Evolutionary conservation across 495 filamentous ascomycete genomes (phyloP).

Genomic region (Xylaria cubensis): DNA sequence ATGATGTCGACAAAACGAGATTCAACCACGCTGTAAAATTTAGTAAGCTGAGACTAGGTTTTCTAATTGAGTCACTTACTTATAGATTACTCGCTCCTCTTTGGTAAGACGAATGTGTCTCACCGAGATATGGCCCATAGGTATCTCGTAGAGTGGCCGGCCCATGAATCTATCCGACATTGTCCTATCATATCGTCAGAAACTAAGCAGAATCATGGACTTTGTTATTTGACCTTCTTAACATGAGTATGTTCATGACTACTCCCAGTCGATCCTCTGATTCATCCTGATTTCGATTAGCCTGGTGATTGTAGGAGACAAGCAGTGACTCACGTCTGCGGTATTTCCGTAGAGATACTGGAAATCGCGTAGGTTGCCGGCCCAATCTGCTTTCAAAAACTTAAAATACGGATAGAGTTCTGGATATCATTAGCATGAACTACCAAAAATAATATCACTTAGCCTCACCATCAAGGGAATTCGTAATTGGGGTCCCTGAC

Average conservation of each 20-base stretch:
- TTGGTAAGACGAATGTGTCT: slow-evolving; percentile 23
- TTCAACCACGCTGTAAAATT: neutral
- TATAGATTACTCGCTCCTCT: slow-evolving; percentile 27
- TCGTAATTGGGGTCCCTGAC: slow-evolving; percentile 67
- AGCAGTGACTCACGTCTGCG: neutral
- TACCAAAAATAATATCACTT: too few species aligned
- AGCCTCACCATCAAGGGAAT: slow-evolving; percentile 41
- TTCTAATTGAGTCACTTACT: neutral
- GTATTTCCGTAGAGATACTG: neutral
- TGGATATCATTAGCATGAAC: neutral
- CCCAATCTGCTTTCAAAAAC: neutral
- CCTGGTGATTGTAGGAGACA: too few species aligned
- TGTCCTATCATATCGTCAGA: slow-evolving; percentile 33
- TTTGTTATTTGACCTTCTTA: neutral
- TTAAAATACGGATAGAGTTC: slow-evolving; percentile 1
- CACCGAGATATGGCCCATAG: neutral
- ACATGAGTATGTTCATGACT: neutral
- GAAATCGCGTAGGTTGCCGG: neutral
- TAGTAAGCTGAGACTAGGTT: neutral
- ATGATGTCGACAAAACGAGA: neutral
- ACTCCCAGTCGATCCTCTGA: neutral
- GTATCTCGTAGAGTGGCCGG: slow-evolving; percentile 10
- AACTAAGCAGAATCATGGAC: neutral
- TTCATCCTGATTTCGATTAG: neutral
- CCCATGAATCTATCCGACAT: slow-evolving; percentile 12